Percentiles rank a stretch among this genome's conserved stretches.
Evolutionary conservation across 164 flowering plant species (phyloP).

Genomic region (Tinospora cordifolia): DNA sequence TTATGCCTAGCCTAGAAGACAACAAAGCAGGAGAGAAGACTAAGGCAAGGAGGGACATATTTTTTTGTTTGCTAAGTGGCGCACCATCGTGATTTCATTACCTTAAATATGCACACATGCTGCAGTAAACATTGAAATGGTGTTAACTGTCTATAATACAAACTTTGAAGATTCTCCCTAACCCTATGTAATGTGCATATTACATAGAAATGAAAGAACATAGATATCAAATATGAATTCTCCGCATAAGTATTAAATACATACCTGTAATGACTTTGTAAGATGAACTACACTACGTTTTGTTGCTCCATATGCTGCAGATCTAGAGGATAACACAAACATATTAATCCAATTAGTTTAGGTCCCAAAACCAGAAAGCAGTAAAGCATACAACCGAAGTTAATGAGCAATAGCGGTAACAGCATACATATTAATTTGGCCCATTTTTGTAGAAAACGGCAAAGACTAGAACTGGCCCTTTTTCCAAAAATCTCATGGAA

Average conservation of each 20-base stretch:
- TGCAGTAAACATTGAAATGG: neutral
- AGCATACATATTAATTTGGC: neutral
- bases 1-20: too few species aligned
- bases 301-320: conserved; percentile 97
- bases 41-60: too few species aligned
- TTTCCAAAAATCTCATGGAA: too few species aligned
- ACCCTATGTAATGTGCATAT: neutral
- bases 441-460: neutral
- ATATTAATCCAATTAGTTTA: conserved; percentile 1
- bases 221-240: neutral
- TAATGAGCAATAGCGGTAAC: neutral
- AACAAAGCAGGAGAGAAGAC: too few species aligned
- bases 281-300: conserved; percentile 96
- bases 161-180: neutral
- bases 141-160: neutral
- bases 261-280: conserved; percentile 87
- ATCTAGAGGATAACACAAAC: conserved; percentile 35
- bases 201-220: conserved; percentile 4
- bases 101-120: neutral
- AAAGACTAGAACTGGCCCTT: neutral
- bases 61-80: too few species aligned
- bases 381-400: neutral
- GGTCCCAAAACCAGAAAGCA: neutral
- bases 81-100: neutral
- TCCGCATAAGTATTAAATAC: neutral